These are phyloP conservation scores for Amoebophrya sp. DNA, from an alignment of 169 alveolate species.

Conservation along the genomic window DNA sequence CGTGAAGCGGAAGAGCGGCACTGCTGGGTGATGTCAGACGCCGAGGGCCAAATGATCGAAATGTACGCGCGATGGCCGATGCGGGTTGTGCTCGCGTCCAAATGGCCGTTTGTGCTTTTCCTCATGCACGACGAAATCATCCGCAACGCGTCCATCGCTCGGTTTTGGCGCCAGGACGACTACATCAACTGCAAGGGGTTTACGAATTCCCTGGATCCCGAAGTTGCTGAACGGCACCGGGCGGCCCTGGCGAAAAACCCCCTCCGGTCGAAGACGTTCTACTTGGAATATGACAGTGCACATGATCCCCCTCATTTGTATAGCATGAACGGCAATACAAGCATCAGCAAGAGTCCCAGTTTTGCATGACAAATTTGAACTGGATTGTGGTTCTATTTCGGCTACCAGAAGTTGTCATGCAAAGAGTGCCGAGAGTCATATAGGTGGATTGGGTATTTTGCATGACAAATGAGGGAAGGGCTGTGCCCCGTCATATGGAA, in stretches of 20 bases:
- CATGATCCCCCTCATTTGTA: too few species aligned
- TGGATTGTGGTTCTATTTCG: too few species aligned
- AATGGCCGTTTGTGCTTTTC: neutral
- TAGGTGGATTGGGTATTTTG: too few species aligned
- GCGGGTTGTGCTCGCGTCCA: neutral
- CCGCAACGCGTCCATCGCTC: neutral
- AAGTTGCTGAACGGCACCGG: neutral
- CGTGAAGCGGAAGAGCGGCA: neutral
- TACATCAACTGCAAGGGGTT: constrained; percentile 5
- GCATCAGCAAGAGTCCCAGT: too few species aligned
- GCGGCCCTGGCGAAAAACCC: neutral
- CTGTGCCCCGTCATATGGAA: too few species aligned
- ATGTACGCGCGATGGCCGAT: constrained; percentile 4
- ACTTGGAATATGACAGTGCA: too few species aligned
- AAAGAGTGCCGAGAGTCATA: too few species aligned
- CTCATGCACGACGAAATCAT: neutral
- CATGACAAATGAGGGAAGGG: too few species aligned
- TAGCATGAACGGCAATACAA: too few species aligned
- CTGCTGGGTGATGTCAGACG: neutral
- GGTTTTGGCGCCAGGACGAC: neutral
- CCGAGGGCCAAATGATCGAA: neutral
- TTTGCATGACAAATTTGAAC: too few species aligned
- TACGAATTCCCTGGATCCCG: too few species aligned
- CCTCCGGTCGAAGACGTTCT: neutral
- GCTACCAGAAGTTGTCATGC: too few species aligned